Evolutionary conservation across 768 basidiomycete species (phyloP), one percentile per base, ranked within the genome.

Genomic region (Kwoniella europaea): DNA sequence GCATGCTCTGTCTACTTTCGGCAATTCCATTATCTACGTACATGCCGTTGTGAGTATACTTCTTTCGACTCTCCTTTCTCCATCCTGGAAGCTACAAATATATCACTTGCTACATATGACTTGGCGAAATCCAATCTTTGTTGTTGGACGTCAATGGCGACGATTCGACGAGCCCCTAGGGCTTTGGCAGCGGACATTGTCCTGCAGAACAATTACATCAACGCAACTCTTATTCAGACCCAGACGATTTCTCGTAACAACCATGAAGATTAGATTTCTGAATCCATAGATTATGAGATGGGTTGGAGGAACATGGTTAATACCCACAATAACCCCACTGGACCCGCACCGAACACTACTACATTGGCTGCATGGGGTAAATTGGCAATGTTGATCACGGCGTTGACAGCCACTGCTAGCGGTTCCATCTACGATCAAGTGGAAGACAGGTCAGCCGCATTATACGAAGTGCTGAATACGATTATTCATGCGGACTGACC

Each of bases 361-460:
- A 95, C 89, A 43, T 88, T 89, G 79, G 93, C 89, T 76, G 88
- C 88, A 54, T 90, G 86, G 59, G 87, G 88, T 81, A 95, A 85
- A 42, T 86, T 85, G 24, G 90, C 94, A 24, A 95, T 86, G 71
- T 87, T 91, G 61, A 88, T 86, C 42, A 96, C 90, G 0, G 93
- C 90, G 82, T 96, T 93, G n/a, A 96, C 88, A 4, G 89, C 95
- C 29, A 97, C 94, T n/a, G 94, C 89, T 52, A 97, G 88, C 3
- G 95, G 95, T 82, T 97, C 95, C 85, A 95, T 93, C 69, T 67
- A 20, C 4, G 55, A 12, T n/a, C 12, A 7, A n/a, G 27, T 27
- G 27, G 18, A 35, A 5, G 60, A 15, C n/a, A 44, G 3, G 35
- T 5, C 20, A 41, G 22, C 22, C 41, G 22, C 2, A 42, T 60